These are phyloP conservation scores for Pyricularia pennisetigena DNA, from an alignment of 2,329 filamentous ascomycete genomes.

Conservation along the genomic window DNA sequence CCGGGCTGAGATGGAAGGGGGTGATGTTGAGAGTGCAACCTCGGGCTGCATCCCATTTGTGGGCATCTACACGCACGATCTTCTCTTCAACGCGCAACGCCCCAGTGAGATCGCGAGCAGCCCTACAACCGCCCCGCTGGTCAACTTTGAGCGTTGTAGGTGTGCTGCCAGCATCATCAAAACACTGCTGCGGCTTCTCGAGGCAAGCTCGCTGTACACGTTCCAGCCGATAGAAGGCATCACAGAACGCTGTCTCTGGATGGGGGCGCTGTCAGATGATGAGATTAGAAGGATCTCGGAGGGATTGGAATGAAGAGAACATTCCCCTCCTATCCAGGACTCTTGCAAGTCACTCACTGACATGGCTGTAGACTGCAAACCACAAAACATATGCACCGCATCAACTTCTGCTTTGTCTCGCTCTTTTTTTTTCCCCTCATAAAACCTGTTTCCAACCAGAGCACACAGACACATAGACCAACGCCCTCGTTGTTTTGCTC, in stretches of 20 bases:
- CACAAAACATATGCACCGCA: not conserved
- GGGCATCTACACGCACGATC: constrained; percentile 73
- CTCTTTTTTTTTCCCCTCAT: not conserved
- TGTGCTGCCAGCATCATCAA: constrained; percentile 70
- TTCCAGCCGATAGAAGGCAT: constrained; percentile 70
- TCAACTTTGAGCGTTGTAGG: constrained; percentile 78
- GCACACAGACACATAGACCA: not conserved
- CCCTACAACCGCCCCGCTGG: constrained; percentile 54
- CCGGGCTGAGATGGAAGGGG: constrained; percentile 69
- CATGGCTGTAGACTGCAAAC: not conserved
- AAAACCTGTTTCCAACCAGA: not conserved
- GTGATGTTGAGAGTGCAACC: constrained; percentile 40
- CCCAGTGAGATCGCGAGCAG: constrained; percentile 64
- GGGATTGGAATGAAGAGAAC: constrained; percentile 29
- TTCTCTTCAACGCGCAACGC: constrained; percentile 73
- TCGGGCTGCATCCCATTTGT: constrained; percentile 77
- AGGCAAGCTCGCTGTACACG: constrained; percentile 64
- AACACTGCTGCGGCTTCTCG: constrained; percentile 66
- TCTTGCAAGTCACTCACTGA: not conserved
- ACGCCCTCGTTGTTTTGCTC: not conserved
- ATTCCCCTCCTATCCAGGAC: not conserved
- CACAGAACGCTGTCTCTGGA: constrained; percentile 76
- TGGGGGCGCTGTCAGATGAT: constrained; percentile 66
- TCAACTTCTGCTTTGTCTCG: not conserved
- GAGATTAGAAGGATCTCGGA: constrained; percentile 54